A percentile compares a stretch with the other conserved stretches of the same genome.
Conservation (phyloP, 176 grass and related monocot genomes). For the Alloteropsis semialata region DNA sequence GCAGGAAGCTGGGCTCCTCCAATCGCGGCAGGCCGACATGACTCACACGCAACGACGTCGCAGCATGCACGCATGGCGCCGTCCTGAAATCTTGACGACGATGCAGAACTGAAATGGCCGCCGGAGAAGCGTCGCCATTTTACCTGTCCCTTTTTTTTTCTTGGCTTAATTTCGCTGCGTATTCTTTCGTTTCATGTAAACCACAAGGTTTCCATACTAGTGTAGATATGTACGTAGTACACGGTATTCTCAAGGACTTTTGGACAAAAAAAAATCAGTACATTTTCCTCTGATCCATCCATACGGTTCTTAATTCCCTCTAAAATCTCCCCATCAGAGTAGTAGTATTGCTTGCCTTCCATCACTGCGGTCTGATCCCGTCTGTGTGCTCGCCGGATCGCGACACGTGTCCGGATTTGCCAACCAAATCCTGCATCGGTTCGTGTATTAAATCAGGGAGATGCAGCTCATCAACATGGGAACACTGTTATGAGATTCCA, state of each 20-base stretch:
- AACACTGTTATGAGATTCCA: conserved; percentile 43
- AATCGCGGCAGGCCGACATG: conserved; percentile 28
- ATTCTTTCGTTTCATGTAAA: conserved; percentile 40
- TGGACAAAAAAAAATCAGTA: conserved; percentile 11
- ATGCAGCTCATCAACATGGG: conserved; percentile 43
- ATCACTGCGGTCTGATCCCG: not conserved
- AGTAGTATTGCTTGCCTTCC: too few relatives aligned
- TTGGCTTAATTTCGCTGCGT: not conserved
- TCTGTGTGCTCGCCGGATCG: not conserved
- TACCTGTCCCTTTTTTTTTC: not conserved
- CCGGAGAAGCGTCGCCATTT: not conserved
- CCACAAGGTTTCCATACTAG: conserved; percentile 36
- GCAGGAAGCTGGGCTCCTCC: conserved; percentile 43
- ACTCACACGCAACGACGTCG: not conserved
- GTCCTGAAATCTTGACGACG: not conserved
- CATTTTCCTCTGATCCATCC: not conserved
- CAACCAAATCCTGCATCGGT: conserved; percentile 18
- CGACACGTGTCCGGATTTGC: conserved; percentile 27
- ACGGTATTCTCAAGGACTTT: conserved; percentile 18
- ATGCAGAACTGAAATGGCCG: not conserved
- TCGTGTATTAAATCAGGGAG: not conserved
- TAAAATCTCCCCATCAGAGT: not conserved
- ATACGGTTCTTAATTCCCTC: not conserved
- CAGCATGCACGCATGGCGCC: not conserved
- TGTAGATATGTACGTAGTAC: conserved; percentile 48